Base-by-base conservation (phyloP, 352 stramenopile species). In the Pythium folliculosum region DNA sequence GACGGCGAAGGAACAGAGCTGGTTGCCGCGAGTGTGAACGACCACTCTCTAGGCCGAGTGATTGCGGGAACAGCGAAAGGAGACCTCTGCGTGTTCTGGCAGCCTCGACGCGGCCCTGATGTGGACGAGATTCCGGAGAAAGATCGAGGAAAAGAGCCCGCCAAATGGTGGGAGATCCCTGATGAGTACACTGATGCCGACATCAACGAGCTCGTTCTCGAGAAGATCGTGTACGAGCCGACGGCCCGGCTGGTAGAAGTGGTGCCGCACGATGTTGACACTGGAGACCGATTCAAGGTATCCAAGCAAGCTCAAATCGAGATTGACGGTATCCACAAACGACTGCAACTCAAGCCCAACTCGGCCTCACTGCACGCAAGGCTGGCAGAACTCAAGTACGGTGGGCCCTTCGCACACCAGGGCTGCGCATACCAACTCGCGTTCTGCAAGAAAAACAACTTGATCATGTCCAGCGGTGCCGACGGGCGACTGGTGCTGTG, bases 131-230 rank as follows among this genome's bases (percentile, higher is more conserved):
- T 80, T 30, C 65, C 51, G 5, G 61, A 76, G 32, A 69, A 65
- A 23, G 69, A 78, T 25, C 56, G 70, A 16, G 59, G 43, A 13
- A 81, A 76, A 55, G 82, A 88, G 22, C 81, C 81, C 13, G 77
- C 75, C 3, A 90, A 90, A 49, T 92, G 84, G 84, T 92, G 81
- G 81, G 81, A 92, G 51, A 84, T 92, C 40, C 81, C 84, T 0
- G 81, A 88, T 22, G 79, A 84, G 57, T 86, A 84, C 30, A 78
- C 80, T 1, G 81, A 88, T 60, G 78, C 72, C 5, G 78, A 90
- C 48, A 84, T 90, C 52, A 86, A 86, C 23, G 80, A 81, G 44
- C 76, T 88, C 17, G 72, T 88, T 19, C 59, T 90, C 2, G 79
- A 92, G 54, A 83, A 83, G 51, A 76, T 90, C 14, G 44, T 68